Base-by-base conservation (phyloP, 768 basidiomycete genomes). In the Nidularia pulvinata region DNA sequence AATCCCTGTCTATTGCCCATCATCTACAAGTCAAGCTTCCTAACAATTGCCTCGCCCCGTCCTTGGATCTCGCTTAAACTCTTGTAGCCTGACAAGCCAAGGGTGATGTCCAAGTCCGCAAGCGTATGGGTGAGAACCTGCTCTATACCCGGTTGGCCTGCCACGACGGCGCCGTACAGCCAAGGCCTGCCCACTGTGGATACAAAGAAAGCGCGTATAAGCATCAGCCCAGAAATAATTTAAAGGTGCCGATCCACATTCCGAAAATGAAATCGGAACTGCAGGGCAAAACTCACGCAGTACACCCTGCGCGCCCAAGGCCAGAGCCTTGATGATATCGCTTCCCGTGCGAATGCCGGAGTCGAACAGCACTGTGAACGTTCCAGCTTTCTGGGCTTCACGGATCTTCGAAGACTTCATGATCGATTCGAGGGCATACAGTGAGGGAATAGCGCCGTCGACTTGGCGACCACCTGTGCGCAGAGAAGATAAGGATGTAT, bases 241-340 rank as follows among this genome's bases (percentile, higher is more conserved):
- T 16, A 42, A 16, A 42, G 39, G 39, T 16, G 16, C 39, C 11
- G 39, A 16, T 42, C 16, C 39, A 42, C 11, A 5, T 42, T 42
- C 16, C 13, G 39, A 42, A 42, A 16, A 16, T 13, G 39, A 42
- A 42, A 11, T 2, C 1, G 16, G 39, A 42, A 16, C 39, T 42
- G 32, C 46, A 47, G 25, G 9, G 46, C 36, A 53, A 34, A 19
- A 78, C 89, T 59, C 58, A 91, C 85, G 74, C 16, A 94, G 66
- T 13, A 95, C 85, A 6, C 76, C 91, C 59, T 95, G 87, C 6
- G 94, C 93, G 42, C 94, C 93, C 0, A 95, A 75, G 1, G 92
- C 92, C 32, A 95, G 69, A 0, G 94, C 93, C 67, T 91, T 91
- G 68, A 93, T 77, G 46, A 94, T 82, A 57, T 96, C 94, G 44